Evolutionary conservation across 2,329 filamentous ascomycete genomes (phyloP), one percentile per base, ranked within the genome.

Genomic region (Diaporthe eres): DNA sequence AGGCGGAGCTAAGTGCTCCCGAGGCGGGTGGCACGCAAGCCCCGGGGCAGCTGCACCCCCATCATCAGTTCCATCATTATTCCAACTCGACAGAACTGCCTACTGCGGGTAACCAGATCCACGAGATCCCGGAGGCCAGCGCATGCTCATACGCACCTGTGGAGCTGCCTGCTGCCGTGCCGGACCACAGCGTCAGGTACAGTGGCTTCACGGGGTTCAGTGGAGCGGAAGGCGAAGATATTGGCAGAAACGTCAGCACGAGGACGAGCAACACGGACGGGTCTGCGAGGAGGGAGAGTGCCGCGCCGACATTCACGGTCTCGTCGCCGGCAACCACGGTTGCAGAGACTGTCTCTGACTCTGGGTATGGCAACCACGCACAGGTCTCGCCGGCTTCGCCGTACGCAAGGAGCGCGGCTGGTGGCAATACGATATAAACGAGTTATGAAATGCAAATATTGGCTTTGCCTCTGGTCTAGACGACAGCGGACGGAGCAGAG

Each of bases 251-350:
- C 19, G 49, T 55, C n/a, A 70, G 65, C 34, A 70, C 65, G 31
- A 53, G 65, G n/a, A 70, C 65, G 47, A 70, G 65, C 65, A 55
- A 70, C 49, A 70, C 65, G 37, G 65, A 55, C n/a, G 34, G 49
- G 34, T 70, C 65, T 25, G 49, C 8, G 9, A 55, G 65, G 65
- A 70, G 65, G n/a, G 65, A 70, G 17, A 70, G 65, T 25, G 31
- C 37, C 9, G 65, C 49, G 49, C 65, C 65, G 49, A 70, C 65
- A 2, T 70, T 70, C 15, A 70, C 65, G 17, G 65, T 70, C 31
- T 70, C 65, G 9, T 70, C 65, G 34, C 65, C 65, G 8, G 65
- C 65, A 19, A 70, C 65, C n/a, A 70, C 65, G 15, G 47, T 70
- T 28, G 47, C 65, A n/a, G 65, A 70, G n/a, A 70, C 65, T 28